Evolutionary conservation across 495 filamentous ascomycete species (phyloP).

Genomic region (Venustampulla echinocandica): DNA sequence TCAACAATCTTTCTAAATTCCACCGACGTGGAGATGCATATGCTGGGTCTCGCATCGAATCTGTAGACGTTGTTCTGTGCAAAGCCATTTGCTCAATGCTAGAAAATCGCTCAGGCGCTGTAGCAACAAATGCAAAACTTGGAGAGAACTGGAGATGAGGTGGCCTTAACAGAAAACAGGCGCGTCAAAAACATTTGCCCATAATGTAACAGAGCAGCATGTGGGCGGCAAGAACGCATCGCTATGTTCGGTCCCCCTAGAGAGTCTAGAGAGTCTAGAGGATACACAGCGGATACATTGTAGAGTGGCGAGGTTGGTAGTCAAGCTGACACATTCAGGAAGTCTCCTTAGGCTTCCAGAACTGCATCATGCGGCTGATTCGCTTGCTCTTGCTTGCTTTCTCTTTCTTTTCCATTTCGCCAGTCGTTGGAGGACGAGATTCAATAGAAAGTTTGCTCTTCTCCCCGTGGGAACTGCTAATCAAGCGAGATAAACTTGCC

Average conservation of each 20-base stretch:
- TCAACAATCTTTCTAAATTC: constrained; percentile 17
- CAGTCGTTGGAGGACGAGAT: constrained; percentile 43
- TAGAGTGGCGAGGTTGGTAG: background rate
- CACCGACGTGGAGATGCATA: constrained; percentile 3
- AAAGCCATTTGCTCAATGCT: constrained; percentile 11
- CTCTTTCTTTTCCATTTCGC: constrained; percentile 47
- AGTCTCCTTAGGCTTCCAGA: constrained; percentile 41
- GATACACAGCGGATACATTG: background rate
- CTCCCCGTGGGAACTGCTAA: constrained; percentile 69
- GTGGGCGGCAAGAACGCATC: constrained; percentile 9
- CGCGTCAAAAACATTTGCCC: constrained; percentile 20
- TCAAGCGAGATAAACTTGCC: constrained; percentile 74
- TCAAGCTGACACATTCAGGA: background rate
- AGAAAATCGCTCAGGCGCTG: constrained; percentile 17
- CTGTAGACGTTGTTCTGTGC: constrained; percentile 2
- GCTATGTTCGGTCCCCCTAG: background rate
- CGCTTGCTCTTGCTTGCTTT: constrained; percentile 66
- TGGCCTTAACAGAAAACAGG: constrained; percentile 16
- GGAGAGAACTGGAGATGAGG: constrained; percentile 4
- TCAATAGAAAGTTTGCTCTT: constrained; percentile 76
- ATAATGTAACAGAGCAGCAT: constrained; percentile 20
- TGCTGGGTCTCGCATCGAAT: constrained; percentile 1
- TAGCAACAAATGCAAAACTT: constrained; percentile 5
- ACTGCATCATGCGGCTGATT: constrained; percentile 73
- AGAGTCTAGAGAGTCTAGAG: too few relatives aligned